phyloP scores from a whole-genome alignment of 2,329 filamentous ascomycete genomes.

The Paramyrothecium sp. region DNA sequence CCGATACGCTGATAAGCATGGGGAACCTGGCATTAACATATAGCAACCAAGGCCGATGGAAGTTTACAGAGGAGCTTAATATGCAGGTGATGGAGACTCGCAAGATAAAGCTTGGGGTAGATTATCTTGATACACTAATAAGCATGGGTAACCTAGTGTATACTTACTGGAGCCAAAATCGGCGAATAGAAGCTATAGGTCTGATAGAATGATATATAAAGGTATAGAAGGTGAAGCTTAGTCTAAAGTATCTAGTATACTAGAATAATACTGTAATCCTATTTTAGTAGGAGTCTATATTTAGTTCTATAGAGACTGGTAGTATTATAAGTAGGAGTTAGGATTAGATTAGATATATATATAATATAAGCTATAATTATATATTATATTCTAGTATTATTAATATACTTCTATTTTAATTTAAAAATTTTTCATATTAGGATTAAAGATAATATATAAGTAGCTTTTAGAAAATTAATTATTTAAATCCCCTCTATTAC shows the following conservation, averaged over 20 bases:
- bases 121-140: background rate
- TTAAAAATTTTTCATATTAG: too few species aligned
- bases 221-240: background rate
- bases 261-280: too few species aligned
- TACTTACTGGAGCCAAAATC: too few species aligned
- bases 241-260: background rate
- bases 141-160: background rate
- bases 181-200: background rate
- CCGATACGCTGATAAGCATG: background rate
- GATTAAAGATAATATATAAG: too few species aligned
- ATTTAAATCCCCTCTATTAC: too few species aligned
- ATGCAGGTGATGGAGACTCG: background rate
- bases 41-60: background rate
- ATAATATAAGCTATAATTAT: too few species aligned
- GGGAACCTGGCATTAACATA: background rate
- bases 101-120: background rate
- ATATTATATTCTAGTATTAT: too few species aligned
- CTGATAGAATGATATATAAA: background rate
- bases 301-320: background rate
- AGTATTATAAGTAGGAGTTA: too few species aligned
- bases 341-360: too few species aligned
- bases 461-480: too few species aligned
- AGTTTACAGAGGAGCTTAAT: background rate
- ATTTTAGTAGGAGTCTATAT: too few species aligned
- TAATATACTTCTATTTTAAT: too few species aligned